Conservation (phyloP, 768 basidiomycete genomes). For the Russula dissimulans region DNA sequence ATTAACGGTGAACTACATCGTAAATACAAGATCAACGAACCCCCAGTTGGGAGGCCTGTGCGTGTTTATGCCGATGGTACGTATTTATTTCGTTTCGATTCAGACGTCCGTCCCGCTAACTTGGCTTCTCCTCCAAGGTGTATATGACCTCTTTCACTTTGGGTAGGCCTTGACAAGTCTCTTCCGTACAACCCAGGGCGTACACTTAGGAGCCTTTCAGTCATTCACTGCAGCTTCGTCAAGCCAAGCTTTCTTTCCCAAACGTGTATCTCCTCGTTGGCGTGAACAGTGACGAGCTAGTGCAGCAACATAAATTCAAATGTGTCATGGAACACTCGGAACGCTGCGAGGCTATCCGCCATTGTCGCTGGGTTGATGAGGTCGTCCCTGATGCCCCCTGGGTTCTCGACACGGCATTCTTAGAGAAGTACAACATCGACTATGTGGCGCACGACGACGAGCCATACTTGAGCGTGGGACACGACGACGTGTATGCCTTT, state of each 20-base stretch:
- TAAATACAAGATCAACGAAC: slow-evolving; percentile 77
- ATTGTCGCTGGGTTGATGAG: slow-evolving; percentile 96
- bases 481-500: slow-evolving; percentile 78
- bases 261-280: slow-evolving; percentile 87
- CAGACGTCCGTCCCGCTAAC: not conserved
- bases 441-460: slow-evolving; percentile 96
- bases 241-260: slow-evolving; percentile 91
- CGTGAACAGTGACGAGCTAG: slow-evolving; percentile 85
- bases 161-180: slow-evolving; percentile 43
- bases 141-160: slow-evolving; percentile 97
- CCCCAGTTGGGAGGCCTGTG: slow-evolving; percentile 70
- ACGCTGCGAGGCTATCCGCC: slow-evolving; percentile 85
- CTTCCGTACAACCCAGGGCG: not conserved
- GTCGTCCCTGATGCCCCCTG: slow-evolving; percentile 87
- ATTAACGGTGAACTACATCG: slow-evolving; percentile 61
- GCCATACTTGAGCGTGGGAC: slow-evolving; percentile 71
- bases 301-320: slow-evolving; percentile 66
- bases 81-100: slow-evolving; percentile 22
- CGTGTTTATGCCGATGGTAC: slow-evolving; percentile 90
- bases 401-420: slow-evolving; percentile 73
- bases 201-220: slow-evolving; percentile 33
- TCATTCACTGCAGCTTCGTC: slow-evolving; percentile 90
- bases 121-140: slow-evolving; percentile 40
- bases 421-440: slow-evolving; percentile 83
- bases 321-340: slow-evolving; percentile 87